Evolutionary conservation across 23 red algal genomes (phyloP).

Genomic region (Chondrus crispus): DNA sequence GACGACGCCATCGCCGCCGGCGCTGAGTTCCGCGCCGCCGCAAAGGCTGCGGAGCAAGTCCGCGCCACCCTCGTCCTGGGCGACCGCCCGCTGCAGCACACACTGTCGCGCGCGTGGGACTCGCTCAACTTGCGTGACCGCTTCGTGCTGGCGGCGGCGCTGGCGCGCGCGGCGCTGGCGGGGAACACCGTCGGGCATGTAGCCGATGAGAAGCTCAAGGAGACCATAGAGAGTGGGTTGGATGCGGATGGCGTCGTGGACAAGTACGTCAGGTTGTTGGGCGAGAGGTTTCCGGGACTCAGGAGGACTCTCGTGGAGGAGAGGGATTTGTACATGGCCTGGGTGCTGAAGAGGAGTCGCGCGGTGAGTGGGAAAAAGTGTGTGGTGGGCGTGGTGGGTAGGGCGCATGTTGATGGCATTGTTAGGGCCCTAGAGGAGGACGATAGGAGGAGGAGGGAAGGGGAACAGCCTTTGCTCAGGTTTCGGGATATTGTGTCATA

Average conservation of each 20-base stretch:
- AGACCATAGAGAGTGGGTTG: not conserved
- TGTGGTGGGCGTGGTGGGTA: constrained; percentile 56
- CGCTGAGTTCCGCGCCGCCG: constrained; percentile 28
- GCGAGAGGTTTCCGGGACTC: not conserved
- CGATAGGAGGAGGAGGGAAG: not conserved
- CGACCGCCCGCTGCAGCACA: constrained; percentile 35
- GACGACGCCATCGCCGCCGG: not conserved
- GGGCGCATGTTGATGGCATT: constrained; percentile 9
- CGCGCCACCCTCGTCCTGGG: constrained; percentile 39
- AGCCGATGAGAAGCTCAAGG: not conserved
- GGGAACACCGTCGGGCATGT: not conserved
- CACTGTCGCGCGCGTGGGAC: constrained; percentile 3
- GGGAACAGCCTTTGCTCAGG: not conserved
- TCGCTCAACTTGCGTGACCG: not conserved
- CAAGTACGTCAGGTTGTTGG: not conserved
- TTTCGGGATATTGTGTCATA: constrained; percentile 22
- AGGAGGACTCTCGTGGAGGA: constrained; percentile 22
- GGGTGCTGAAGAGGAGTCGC: constrained; percentile 33
- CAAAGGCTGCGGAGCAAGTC: not conserved
- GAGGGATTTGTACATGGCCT: constrained; percentile 50
- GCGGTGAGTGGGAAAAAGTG: constrained; percentile 14
- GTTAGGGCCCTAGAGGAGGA: not conserved
- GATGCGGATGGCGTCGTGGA: not conserved
- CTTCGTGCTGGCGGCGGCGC: not conserved
- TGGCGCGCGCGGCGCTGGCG: not conserved